Evolutionary conservation across 192 early-diverging fungal genomes (phyloP), one percentile per base, ranked within the genome.

Genomic region (Dimargaris cristalligena): DNA sequence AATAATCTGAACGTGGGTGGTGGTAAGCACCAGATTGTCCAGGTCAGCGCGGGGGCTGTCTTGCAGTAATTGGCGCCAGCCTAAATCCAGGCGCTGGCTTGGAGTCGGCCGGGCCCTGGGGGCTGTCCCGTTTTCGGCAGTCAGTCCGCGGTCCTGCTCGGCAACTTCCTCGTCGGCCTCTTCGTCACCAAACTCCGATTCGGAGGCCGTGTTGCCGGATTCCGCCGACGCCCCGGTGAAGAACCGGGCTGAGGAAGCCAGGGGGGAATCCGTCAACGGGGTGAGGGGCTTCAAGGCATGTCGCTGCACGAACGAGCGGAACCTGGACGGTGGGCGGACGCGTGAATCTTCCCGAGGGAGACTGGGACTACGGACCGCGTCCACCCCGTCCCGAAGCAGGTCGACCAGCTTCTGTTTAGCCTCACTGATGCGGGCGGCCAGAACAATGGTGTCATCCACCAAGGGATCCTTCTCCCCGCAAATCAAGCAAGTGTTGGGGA

Each of bases 391-490:
- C 4, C 23, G 13, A 16, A 56, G 34, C 31, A 20, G 26, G 32
- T 29, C 31, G 34, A 33, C 54, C 29, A 56, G 32, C 33, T 68
- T 72, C 26, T 75, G 67, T 66, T 94, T 95, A 49, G 91, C 90
- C 28, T 81, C 77, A 34, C 91, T 81, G 22, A 98, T 70, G 14
- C 89, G 82, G 10, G 81, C 88, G 9, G 89, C 89, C 70, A 95
- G 86, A 20, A 98, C 69, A 23, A 95, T 84, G 2, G 93, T 92
- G 69, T 98, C 94, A 70, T 98, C 94, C 4, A 98, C 89, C 44
- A 98, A 79, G 2, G 94, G 94, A 66, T 98, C 94, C 64, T 93
- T 94, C 62, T 95, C 92, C 44, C 94, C 94, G 60, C 85, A 87
- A 52, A 98, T 77, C 51, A 95, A 80, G 65, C 88, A 92, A 0